Conservation (phyloP, 192 early-diverging fungal genomes). For the Coemansia sp. region DNA sequence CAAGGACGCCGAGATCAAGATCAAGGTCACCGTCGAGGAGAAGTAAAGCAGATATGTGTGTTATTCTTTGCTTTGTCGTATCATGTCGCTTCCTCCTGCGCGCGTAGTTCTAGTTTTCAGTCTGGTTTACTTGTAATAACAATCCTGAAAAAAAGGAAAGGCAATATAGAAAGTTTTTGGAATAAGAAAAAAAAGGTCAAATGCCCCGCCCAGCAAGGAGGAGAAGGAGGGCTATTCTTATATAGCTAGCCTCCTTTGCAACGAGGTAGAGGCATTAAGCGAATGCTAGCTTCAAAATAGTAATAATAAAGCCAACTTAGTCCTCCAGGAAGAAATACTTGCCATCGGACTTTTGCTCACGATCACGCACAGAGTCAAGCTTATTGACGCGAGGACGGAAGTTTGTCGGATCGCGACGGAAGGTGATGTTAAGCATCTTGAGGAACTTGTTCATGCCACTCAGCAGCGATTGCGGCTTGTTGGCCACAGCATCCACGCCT, state of each 20-base stretch:
- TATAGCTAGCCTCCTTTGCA: no score
- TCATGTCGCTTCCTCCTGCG: no score
- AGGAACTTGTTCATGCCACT: conserved; percentile 98
- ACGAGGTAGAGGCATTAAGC: no score
- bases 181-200: no score
- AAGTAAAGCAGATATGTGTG: conserved; percentile 8
- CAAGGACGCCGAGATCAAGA: conserved; percentile 40
- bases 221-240: no score
- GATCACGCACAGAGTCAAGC: conserved; percentile 88
- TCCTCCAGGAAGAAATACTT: conserved; percentile 72
- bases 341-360: conserved; percentile 85
- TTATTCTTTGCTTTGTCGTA: background rate
- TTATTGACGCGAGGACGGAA: conserved; percentile 99
- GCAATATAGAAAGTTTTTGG: no score
- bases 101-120: no score
- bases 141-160: no score
- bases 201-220: no score
- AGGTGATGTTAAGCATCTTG: conserved; percentile 87
- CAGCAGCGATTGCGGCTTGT: conserved; percentile 84
- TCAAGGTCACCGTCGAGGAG: conserved; percentile 42
- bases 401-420: conserved; percentile 97
- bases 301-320: conserved; percentile 7
- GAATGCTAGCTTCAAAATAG: background rate
- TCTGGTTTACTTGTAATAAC: no score
- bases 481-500: conserved; percentile 80